These are phyloP conservation scores for Grosmannia huntii DNA, from an alignment of 2,329 filamentous ascomycete species.

Conservation along the genomic window DNA sequence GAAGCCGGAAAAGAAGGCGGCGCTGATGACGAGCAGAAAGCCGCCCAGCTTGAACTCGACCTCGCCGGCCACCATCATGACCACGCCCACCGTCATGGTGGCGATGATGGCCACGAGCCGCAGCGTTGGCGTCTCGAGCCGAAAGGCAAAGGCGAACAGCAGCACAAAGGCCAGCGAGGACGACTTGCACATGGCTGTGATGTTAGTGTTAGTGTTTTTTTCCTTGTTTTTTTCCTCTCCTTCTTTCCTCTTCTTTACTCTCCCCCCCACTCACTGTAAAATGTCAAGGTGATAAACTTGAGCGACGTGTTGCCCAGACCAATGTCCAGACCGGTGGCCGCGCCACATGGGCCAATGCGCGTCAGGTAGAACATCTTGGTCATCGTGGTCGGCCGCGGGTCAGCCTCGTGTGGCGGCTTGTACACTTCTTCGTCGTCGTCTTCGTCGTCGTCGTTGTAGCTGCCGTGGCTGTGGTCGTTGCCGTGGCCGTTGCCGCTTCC, in stretches of 20 bases:
- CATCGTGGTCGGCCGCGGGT: conserved; percentile 46
- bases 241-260: not conserved
- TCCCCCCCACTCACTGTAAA: conserved; percentile 56
- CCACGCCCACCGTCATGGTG: conserved; percentile 82
- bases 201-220: not conserved
- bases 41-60: conserved; percentile 77
- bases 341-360: conserved; percentile 80
- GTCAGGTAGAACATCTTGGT: conserved; percentile 85
- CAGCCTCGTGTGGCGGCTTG: conserved; percentile 28
- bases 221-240: not conserved
- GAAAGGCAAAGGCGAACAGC: conserved; percentile 87
- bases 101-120: conserved; percentile 77
- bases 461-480: conserved; percentile 29
- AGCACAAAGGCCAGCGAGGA: conserved; percentile 92
- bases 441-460: conserved; percentile 23
- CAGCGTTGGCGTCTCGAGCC: conserved; percentile 76
- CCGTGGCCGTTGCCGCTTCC: conserved; percentile 31
- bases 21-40: conserved; percentile 84
- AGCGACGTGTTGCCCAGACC: conserved; percentile 91
- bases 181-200: conserved; percentile 88
- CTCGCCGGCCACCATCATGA: conserved; percentile 98
- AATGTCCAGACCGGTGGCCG: conserved; percentile 88
- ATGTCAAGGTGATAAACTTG: conserved; percentile 91
- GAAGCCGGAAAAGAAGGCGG: conserved; percentile 91
- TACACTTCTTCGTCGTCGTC: conserved; percentile 31